Conservation (phyloP, 495 filamentous ascomycete genomes). For the Aspergillus haitiensis region DNA sequence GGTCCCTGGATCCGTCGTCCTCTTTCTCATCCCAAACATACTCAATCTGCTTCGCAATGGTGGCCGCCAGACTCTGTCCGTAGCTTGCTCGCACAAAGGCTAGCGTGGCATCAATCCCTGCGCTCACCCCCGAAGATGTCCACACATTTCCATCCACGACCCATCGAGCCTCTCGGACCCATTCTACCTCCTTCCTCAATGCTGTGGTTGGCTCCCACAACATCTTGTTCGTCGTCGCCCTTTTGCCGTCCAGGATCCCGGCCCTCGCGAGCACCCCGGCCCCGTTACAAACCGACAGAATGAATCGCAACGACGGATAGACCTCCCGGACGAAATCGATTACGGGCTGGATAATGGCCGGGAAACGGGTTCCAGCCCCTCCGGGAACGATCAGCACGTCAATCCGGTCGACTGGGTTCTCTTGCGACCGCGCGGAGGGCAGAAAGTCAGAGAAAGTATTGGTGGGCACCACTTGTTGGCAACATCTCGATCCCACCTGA, state of each 20-base stretch:
- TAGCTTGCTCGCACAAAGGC: conserved; percentile 17
- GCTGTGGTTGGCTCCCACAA: conserved; percentile 30
- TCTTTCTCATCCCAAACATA: conserved; percentile 9
- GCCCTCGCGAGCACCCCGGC: conserved; percentile 50
- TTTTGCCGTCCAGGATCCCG: conserved; percentile 57
- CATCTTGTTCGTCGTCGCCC: conserved; percentile 55
- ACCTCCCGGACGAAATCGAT: conserved; percentile 47
- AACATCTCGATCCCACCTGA: conserved; percentile 19
- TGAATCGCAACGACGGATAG: conserved; percentile 50
- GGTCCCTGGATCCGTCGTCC: conserved; percentile 1
- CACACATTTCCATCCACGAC: conserved; percentile 65
- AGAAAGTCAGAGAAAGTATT: conserved; percentile 51
- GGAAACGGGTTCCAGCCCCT: conserved; percentile 52
- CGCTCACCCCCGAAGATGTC: conserved; percentile 61
- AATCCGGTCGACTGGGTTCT: neutral
- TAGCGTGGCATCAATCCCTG: conserved; percentile 63
- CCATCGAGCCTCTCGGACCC: conserved; percentile 65
- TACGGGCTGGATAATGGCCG: conserved; percentile 25
- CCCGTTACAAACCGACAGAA: conserved; percentile 66
- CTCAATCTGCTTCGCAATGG: conserved; percentile 5
- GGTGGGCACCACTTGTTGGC: conserved; percentile 56
- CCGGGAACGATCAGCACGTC: conserved; percentile 70
- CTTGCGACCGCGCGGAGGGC: conserved; percentile 16
- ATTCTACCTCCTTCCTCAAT: conserved; percentile 49
- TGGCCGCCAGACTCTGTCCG: conserved; percentile 9